Conservation (phyloP, 2,329 filamentous ascomycete species). For the Microdochium trichocladiopsis region DNA sequence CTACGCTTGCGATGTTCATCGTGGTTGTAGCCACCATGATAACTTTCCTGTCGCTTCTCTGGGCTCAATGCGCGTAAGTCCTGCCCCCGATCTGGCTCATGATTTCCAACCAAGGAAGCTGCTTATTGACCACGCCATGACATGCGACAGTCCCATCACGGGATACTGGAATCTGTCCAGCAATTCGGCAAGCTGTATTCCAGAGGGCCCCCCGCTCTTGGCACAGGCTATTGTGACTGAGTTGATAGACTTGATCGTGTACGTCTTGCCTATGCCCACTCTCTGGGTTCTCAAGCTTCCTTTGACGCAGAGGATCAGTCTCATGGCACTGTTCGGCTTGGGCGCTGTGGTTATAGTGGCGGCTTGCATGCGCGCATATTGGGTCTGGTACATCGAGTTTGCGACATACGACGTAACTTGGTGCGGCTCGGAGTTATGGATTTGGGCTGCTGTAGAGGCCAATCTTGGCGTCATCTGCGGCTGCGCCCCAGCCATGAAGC, state of each 20-base stretch:
- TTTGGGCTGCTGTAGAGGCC: constrained; percentile 33
- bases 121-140: background rate
- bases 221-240: constrained; percentile 24
- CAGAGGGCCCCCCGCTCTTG: constrained; percentile 18
- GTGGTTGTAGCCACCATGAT: constrained; percentile 18
- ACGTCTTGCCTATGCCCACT: constrained; percentile 27
- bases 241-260: constrained; percentile 26
- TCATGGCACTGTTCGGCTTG: constrained; percentile 28
- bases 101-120: background rate
- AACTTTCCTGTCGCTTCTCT: constrained; percentile 26
- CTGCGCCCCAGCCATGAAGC: constrained; percentile 26
- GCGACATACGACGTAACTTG: constrained; percentile 32
- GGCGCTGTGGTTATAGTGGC: constrained; percentile 28
- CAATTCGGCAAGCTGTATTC: constrained; percentile 14
- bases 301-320: constrained; percentile 21
- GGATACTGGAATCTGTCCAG: constrained; percentile 19
- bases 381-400: constrained; percentile 24
- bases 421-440: constrained; percentile 31
- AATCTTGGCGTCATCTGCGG: constrained; percentile 33
- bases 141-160: constrained; percentile 7
- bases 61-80: constrained; percentile 27
- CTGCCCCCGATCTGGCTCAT: no score
- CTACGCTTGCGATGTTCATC: constrained; percentile 18
- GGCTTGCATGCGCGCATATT: constrained; percentile 27
- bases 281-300: constrained; percentile 23